phyloP scores from a whole-genome alignment of 2,329 filamentous ascomycete genomes.

The Microascus cirrosus region DNA sequence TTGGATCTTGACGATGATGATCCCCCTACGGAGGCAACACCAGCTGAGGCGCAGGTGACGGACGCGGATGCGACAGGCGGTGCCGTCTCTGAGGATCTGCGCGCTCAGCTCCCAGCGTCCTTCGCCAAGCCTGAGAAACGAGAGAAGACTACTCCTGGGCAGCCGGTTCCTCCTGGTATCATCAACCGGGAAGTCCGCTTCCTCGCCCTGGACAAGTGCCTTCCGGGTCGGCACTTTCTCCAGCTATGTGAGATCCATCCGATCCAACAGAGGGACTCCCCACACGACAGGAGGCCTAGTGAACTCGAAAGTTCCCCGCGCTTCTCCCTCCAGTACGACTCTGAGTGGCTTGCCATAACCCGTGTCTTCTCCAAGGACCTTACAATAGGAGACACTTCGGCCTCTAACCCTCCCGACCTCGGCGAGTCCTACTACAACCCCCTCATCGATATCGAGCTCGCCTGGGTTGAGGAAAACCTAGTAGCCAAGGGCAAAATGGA shows the following conservation, averaged over 20 bases:
- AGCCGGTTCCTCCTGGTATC: conserved; percentile 60
- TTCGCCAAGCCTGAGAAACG: conserved; percentile 39
- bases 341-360: conserved; percentile 91
- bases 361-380: conserved; percentile 64
- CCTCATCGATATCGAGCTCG: conserved; percentile 56
- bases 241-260: conserved; percentile 60
- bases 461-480: conserved; percentile 75
- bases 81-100: conserved; percentile 49
- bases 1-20: conserved; percentile 41
- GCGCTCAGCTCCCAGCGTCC: conserved; percentile 64
- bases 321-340: conserved; percentile 66
- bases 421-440: conserved; percentile 58
- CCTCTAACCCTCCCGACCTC: conserved; percentile 43
- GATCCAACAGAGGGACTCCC: conserved; percentile 17
- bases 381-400: conserved; percentile 47
- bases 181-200: conserved; percentile 73
- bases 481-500: conserved; percentile 48
- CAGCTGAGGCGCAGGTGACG: conserved; percentile 7
- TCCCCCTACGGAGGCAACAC: neutral
- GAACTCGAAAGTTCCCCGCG: conserved; percentile 22
- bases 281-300: neutral
- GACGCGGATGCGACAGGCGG: conserved; percentile 7
- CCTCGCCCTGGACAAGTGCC: conserved; percentile 83
- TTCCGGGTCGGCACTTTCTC: conserved; percentile 68
- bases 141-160: conserved; percentile 33